Conservation (phyloP, 2,329 filamentous ascomycete genomes). For the Trichoderma simmonsii region DNA sequence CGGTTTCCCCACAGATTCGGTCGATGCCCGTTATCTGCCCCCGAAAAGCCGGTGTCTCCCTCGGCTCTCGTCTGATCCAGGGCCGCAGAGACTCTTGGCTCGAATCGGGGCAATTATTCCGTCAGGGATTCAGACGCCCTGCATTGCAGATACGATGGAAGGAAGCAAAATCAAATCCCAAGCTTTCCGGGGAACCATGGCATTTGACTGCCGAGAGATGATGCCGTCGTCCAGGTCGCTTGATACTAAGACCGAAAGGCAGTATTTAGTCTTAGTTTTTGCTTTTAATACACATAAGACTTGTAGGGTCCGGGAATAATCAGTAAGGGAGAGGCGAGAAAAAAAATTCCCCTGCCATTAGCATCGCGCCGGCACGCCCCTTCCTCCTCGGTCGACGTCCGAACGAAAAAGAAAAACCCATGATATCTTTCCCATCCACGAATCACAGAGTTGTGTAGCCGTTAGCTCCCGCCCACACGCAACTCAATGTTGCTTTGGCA, state of each 20-base stretch:
- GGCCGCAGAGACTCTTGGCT: neutral
- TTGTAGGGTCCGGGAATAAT: neutral
- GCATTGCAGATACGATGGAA: neutral
- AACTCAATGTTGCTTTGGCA: conserved; percentile 7
- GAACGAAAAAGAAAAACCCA: conserved; percentile 3
- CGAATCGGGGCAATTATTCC: neutral
- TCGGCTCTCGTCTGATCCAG: neutral
- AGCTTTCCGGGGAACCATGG: neutral
- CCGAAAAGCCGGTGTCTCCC: neutral
- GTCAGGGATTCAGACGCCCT: neutral
- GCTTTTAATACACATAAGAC: neutral
- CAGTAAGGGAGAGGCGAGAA: neutral
- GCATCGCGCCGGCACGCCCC: conserved; percentile 6
- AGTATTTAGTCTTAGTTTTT: neutral
- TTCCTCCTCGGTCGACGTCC: conserved; percentile 20
- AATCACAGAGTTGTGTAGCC: conserved; percentile 10
- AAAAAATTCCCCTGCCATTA: conserved; percentile 4
- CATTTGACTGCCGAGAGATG: neutral
- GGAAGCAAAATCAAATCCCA: neutral
- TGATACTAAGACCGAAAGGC: neutral
- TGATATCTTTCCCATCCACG: conserved; percentile 2
- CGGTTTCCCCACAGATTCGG: conserved; percentile 20
- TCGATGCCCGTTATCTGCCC: conserved; percentile 17
- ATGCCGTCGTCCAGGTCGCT: neutral
- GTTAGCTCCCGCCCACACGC: conserved; percentile 9